A percentile compares a stretch with the other conserved stretches of the same genome.
These are phyloP conservation scores for Saitozyma podzolica DNA, from an alignment of 768 basidiomycete species.

Conservation along the genomic window DNA sequence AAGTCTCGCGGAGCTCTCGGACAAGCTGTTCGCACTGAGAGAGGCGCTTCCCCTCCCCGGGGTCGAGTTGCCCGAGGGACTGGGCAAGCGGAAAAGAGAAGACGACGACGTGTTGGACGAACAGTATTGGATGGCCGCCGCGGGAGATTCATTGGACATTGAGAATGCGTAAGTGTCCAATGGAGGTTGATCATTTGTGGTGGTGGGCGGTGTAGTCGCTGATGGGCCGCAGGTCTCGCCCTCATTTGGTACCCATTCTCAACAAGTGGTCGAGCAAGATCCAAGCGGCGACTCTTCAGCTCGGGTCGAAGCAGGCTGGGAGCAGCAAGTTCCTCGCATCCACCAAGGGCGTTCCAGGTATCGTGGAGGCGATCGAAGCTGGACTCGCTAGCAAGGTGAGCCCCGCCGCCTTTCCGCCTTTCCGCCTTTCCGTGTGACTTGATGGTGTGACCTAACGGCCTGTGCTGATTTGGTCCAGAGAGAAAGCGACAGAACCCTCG, in stretches of 20 bases:
- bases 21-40: conserved; percentile 52
- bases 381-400: conserved; percentile 56
- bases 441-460: conserved; percentile 5
- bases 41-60: conserved; percentile 35
- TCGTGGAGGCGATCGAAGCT: conserved; percentile 76
- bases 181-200: not conserved
- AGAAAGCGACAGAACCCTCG: conserved; percentile 27
- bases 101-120: conserved; percentile 16
- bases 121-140: conserved; percentile 36
- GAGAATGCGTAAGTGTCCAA: conserved; percentile 39
- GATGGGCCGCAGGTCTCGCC: conserved; percentile 60
- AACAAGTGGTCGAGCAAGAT: conserved; percentile 96
- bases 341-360: conserved; percentile 52
- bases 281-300: conserved; percentile 79
- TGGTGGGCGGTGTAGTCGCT: conserved; percentile 37
- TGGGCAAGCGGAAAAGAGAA: conserved; percentile 38
- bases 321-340: conserved; percentile 57
- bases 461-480: conserved; percentile 1
- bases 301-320: conserved; percentile 60
- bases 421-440: not conserved
- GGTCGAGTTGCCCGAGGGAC: conserved; percentile 8
- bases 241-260: conserved; percentile 72
- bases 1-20: conserved; percentile 31
- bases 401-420: not conserved
- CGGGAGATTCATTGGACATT: conserved; percentile 32